phyloP scores from a whole-genome alignment of 306 rosid genomes.

The Vigna radiata region DNA sequence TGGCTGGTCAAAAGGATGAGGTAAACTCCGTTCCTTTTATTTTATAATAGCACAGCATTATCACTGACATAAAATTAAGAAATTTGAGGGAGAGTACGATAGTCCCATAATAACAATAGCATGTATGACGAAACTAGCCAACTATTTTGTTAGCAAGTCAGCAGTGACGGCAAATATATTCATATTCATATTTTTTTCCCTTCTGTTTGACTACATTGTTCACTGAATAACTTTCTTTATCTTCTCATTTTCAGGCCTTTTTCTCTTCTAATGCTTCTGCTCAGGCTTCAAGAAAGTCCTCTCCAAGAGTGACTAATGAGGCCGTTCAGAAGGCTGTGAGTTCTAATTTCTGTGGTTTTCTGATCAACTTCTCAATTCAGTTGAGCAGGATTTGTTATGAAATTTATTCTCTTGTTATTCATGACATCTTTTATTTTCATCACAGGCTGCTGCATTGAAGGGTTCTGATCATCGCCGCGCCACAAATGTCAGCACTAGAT shows the following conservation, averaged over 20 bases:
- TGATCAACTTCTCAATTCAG: conserved; percentile 12
- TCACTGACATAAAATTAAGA: not conserved
- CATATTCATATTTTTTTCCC: no score
- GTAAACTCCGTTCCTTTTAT: conserved; percentile 43
- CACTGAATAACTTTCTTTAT: conserved; percentile 8
- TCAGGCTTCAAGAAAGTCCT: conserved; percentile 75
- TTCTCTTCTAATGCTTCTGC: conserved; percentile 78
- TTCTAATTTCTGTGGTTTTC: conserved; percentile 13
- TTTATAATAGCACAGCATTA: not conserved
- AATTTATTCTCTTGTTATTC: conserved; percentile 23
- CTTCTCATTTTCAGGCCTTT: conserved; percentile 63
- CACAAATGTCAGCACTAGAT: conserved; percentile 81
- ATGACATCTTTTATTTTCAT: conserved; percentile 25
- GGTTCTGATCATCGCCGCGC: conserved; percentile 91
- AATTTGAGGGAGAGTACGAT: conserved; percentile 1
- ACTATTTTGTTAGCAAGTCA: no score
- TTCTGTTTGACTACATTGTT: conserved; percentile 18
- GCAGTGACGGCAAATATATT: no score
- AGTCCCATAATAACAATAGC: not conserved
- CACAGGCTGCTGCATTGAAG: conserved; percentile 93
- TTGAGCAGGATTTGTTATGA: conserved; percentile 11
- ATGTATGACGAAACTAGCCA: no score
- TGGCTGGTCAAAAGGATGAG: conserved; percentile 79
- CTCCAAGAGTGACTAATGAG: conserved; percentile 37
- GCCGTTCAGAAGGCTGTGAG: conserved; percentile 93